These are phyloP conservation scores for Dujonia santamariae DNA, from an alignment of 1,139 yeast genomes.

Conservation along the genomic window DNA sequence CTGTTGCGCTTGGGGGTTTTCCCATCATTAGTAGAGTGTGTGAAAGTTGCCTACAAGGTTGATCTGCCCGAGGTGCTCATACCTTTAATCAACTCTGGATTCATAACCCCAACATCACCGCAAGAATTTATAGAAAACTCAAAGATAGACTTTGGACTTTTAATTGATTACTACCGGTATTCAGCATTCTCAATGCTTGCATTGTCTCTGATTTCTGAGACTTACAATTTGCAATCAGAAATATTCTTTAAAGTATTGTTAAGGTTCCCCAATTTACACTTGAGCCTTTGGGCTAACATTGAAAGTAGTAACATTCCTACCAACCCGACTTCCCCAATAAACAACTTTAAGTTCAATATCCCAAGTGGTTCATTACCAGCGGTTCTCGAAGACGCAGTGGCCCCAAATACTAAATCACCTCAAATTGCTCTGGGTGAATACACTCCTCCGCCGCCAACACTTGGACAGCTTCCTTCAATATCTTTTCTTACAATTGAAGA, in stretches of 20 bases:
- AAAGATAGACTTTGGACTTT: slow-evolving; percentile 17
- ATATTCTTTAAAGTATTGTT: slow-evolving; percentile 24
- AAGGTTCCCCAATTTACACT: slow-evolving; percentile 23
- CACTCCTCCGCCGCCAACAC: not conserved
- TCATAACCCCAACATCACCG: slow-evolving; percentile 21
- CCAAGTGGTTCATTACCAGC: slow-evolving; percentile 7
- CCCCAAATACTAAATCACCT: not conserved
- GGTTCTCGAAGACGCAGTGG: slow-evolving; percentile 3
- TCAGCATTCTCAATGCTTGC: slow-evolving; percentile 38
- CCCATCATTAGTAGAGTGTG: slow-evolving; percentile 19
- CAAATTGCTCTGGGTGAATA: not conserved
- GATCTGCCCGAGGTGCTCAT: slow-evolving; percentile 21
- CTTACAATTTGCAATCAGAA: slow-evolving; percentile 21
- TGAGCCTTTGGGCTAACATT: slow-evolving; percentile 6
- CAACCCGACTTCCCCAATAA: slow-evolving; percentile 7
- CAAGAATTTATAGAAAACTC: slow-evolving; percentile 16
- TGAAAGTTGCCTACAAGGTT: slow-evolving; percentile 20
- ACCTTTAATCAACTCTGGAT: slow-evolving; percentile 13
- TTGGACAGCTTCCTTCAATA: not conserved
- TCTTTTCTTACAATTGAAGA: slow-evolving; percentile 13
- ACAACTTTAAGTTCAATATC: slow-evolving; percentile 9
- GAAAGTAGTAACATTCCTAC: too few relatives aligned
- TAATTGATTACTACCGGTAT: slow-evolving; percentile 28
- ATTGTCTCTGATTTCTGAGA: slow-evolving; percentile 63
- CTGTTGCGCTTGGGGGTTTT: slow-evolving; percentile 9